Percentiles rank a stretch among this genome's conserved stretches.
These are phyloP conservation scores for Leptographium lundbergii DNA, from an alignment of 2,329 filamentous ascomycete species.

Conservation along the genomic window DNA sequence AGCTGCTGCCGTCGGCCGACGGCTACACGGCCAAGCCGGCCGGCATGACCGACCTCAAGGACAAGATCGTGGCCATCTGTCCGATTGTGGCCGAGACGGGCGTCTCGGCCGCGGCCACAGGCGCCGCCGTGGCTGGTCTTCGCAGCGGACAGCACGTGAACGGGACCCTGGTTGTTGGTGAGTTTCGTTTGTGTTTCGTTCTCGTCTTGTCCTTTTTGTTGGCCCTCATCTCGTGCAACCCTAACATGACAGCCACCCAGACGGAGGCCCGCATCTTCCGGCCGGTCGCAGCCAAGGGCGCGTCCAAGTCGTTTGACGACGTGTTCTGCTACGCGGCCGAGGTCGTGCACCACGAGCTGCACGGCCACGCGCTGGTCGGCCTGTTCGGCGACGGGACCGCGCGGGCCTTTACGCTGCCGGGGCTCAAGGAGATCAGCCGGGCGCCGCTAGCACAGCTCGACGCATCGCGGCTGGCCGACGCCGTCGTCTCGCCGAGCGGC, in stretches of 20 bases:
- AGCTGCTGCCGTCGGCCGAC: constrained; percentile 64
- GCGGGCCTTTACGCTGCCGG: constrained; percentile 77
- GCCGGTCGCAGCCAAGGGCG: constrained; percentile 76
- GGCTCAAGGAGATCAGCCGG: constrained; percentile 68
- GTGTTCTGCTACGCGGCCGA: constrained; percentile 68
- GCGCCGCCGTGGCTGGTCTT: constrained; percentile 60
- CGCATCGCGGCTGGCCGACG: constrained; percentile 53
- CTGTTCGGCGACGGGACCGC: constrained; percentile 74
- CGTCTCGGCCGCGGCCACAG: constrained; percentile 61
- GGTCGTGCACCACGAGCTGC: constrained; percentile 61
- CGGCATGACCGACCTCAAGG: constrained; percentile 55
- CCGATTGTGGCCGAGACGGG: constrained; percentile 74
- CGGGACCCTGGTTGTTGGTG: constrained; percentile 66
- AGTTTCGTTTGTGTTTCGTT: not conserved
- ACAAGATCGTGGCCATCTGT: constrained; percentile 59
- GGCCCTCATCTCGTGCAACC: not conserved
- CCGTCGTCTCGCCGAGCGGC: constrained; percentile 63
- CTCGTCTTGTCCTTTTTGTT: not conserved
- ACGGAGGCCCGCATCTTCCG: constrained; percentile 81
- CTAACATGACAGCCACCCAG: constrained; percentile 38
- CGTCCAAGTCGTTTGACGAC: constrained; percentile 79
- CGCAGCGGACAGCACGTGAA: constrained; percentile 63
- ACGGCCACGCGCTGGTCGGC: constrained; percentile 67
- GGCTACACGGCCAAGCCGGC: constrained; percentile 61
- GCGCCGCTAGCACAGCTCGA: constrained; percentile 60